Conservation (phyloP, 371 early-diverging fungal species). For the Actinomortierella ambigua region DNA sequence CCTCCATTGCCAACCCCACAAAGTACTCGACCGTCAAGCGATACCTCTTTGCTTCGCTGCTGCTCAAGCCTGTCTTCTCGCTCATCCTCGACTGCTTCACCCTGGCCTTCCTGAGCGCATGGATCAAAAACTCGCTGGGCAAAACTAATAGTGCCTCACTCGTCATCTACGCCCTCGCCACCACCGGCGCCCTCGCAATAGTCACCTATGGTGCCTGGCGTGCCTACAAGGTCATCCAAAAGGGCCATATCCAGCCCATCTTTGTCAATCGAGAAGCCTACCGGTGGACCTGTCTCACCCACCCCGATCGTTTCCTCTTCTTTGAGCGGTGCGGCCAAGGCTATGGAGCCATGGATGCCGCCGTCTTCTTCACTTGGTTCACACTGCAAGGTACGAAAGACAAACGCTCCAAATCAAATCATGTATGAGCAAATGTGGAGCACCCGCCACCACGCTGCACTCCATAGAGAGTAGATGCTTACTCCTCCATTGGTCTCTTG, state of each 20-base stretch:
- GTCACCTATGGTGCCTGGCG: conserved; percentile 33
- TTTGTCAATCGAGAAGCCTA: conserved; percentile 43
- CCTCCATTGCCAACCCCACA: conserved; percentile 33
- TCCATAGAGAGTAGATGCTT: too few species aligned
- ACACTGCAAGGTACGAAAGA: conserved; percentile 23
- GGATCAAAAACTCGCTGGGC: conserved; percentile 16
- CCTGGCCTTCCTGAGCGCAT: conserved; percentile 14
- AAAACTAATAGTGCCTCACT: conserved; percentile 23
- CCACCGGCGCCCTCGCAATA: conserved; percentile 15
- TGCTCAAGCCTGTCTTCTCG: conserved; percentile 28
- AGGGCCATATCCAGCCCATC: conserved; percentile 32
- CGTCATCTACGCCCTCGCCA: conserved; percentile 24
- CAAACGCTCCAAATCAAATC: neutral
- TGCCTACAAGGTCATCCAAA: conserved; percentile 18
- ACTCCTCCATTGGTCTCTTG: neutral
- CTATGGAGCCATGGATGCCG: conserved; percentile 28
- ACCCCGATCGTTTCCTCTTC: conserved; percentile 32
- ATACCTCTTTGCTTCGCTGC: conserved; percentile 35
- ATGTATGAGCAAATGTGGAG: too few species aligned
- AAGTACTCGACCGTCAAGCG: conserved; percentile 30
- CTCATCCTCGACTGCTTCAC: conserved; percentile 36
- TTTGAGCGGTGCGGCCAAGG: conserved; percentile 41
- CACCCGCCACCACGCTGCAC: too few species aligned
- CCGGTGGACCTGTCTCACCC: conserved; percentile 30
- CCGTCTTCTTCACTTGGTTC: conserved; percentile 39